Conservation (phyloP, 495 filamentous ascomycete species). For the Trichocladium antarcticum region DNA sequence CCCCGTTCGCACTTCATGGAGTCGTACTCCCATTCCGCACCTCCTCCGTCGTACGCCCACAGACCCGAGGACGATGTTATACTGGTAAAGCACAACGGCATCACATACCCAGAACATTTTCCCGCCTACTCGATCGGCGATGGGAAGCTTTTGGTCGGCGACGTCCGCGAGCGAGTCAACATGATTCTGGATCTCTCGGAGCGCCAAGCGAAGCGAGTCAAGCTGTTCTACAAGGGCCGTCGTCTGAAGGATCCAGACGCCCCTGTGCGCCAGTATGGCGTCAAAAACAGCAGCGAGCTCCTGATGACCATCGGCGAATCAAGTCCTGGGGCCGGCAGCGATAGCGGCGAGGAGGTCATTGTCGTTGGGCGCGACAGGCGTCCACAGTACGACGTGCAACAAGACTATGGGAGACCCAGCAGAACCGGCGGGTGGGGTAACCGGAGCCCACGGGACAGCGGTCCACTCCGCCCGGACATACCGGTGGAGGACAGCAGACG, state of each 20-base stretch:
- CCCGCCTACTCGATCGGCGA: slow-evolving; percentile 73
- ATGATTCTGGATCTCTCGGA: slow-evolving; percentile 50
- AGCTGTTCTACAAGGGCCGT: slow-evolving; percentile 74
- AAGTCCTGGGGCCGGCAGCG: slow-evolving; percentile 39
- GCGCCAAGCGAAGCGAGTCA: slow-evolving; percentile 45
- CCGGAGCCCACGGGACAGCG: slow-evolving; percentile 30
- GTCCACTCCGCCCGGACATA: slow-evolving; percentile 24
- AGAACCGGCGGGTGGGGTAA: slow-evolving; percentile 19
- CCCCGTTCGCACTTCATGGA: slow-evolving; percentile 27
- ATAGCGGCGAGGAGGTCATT: slow-evolving; percentile 40
- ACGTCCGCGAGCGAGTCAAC: slow-evolving; percentile 54
- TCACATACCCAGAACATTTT: slow-evolving; percentile 68
- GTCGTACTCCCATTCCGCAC: slow-evolving; percentile 19
- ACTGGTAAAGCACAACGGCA: slow-evolving; percentile 57
- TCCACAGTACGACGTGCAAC: slow-evolving; percentile 8
- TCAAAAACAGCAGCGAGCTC: slow-evolving; percentile 72
- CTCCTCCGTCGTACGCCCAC: slow-evolving; percentile 19
- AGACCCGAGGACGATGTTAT: slow-evolving; percentile 61
- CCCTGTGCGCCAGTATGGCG: slow-evolving; percentile 60
- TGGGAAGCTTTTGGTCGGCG: slow-evolving; percentile 56
- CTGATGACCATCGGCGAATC: slow-evolving; percentile 42
- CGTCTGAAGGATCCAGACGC: slow-evolving; percentile 54
- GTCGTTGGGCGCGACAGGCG: slow-evolving; percentile 22
- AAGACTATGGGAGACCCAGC: slow-evolving; percentile 17
- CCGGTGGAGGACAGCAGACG: slow-evolving; percentile 14